phyloP scores from a whole-genome alignment of 2,329 filamentous ascomycete genomes.

The Calonectria crousiana region DNA sequence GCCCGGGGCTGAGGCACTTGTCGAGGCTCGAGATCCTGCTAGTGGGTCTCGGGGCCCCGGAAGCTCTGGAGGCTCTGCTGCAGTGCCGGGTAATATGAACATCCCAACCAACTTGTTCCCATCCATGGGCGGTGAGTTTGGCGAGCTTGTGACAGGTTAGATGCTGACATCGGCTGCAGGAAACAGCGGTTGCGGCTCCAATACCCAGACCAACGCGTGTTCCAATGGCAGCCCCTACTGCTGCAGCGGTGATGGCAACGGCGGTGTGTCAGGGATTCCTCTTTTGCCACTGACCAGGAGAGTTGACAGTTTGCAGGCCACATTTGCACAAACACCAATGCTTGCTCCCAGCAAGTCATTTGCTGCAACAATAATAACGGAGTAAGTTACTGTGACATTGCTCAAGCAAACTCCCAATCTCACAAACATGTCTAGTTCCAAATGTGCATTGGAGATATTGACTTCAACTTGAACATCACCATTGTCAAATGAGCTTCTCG shows the following conservation, averaged over 20 bases:
- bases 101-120: not conserved
- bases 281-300: too few relatives aligned
- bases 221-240: constrained; percentile 33
- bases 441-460: constrained; percentile 39
- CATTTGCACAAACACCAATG: constrained; percentile 30
- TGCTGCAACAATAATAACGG: constrained; percentile 44
- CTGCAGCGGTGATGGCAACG: constrained; percentile 29
- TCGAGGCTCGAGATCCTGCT: constrained; percentile 21
- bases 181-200: not conserved
- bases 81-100: not conserved
- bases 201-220: constrained; percentile 23
- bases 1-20: not conserved
- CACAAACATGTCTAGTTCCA: constrained; percentile 30
- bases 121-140: not conserved
- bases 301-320: constrained; percentile 16
- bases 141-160: not conserved
- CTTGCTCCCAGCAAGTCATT: constrained; percentile 33
- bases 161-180: not conserved
- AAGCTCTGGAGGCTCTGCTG: not conserved
- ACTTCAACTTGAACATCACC: constrained; percentile 41
- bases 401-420: not conserved
- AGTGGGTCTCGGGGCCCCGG: not conserved
- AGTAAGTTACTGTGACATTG: constrained; percentile 6
- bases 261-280: constrained; percentile 8
- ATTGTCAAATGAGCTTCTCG: constrained; percentile 15